Conservation (phyloP, 2,329 filamentous ascomycete genomes). For the Aspergillus transmontanensis region DNA sequence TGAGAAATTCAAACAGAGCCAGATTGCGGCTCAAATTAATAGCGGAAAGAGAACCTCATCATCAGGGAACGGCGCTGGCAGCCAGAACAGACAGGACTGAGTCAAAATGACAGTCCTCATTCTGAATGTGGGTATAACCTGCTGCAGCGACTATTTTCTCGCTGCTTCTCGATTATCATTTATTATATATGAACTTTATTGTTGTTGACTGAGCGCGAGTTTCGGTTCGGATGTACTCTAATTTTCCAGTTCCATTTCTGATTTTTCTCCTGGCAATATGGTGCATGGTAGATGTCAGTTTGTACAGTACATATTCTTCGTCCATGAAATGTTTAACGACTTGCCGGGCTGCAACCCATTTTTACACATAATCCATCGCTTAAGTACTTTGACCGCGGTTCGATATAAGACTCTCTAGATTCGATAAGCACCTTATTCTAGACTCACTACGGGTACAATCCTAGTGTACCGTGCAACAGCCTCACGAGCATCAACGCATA, state of each 20-base stretch:
- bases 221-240: background rate
- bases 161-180: background rate
- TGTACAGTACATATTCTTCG: background rate
- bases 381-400: background rate
- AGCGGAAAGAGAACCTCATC: slow-evolving; percentile 34
- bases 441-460: background rate
- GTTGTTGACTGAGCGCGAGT: background rate
- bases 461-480: background rate
- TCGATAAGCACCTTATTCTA: background rate
- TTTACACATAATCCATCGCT: background rate
- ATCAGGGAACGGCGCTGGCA: slow-evolving; percentile 10
- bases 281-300: background rate
- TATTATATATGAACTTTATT: background rate
- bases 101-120: slow-evolving; percentile 3
- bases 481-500: background rate
- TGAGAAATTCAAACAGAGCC: slow-evolving; percentile 47
- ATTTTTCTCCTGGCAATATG: background rate
- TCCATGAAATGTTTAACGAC: background rate
- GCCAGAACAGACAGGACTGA: slow-evolving; percentile 5
- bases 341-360: background rate
- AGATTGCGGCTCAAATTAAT: slow-evolving; percentile 51
- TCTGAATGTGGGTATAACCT: background rate
- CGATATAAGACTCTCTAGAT: background rate
- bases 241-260: background rate
- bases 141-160: slow-evolving; percentile 10